phyloP scores from a whole-genome alignment of 2,329 filamentous ascomycete species.

The Sphaceloma murrayae region DNA sequence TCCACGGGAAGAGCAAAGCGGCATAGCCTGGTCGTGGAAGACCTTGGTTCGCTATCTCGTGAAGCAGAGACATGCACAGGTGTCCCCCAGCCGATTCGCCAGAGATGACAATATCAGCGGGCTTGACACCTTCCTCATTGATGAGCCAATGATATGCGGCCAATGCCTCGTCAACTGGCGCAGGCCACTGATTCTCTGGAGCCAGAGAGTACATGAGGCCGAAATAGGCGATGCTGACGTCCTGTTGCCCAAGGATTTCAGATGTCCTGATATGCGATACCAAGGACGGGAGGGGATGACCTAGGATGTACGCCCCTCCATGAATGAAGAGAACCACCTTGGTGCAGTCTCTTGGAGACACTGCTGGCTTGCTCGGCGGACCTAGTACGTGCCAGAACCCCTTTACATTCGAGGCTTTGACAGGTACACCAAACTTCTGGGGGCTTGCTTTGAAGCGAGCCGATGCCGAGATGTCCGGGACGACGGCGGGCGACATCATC shows the following conservation, averaged over 20 bases:
- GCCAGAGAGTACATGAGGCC: constrained; percentile 16
- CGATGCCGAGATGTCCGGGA: not conserved
- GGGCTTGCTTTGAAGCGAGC: not conserved
- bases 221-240: constrained; percentile 13
- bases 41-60: not conserved
- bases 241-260: constrained; percentile 1
- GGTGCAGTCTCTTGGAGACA: not conserved
- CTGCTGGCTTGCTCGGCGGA: not conserved
- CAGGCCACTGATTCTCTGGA: constrained; percentile 14
- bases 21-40: constrained; percentile 5
- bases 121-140: constrained; percentile 2
- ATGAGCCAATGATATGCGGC: constrained; percentile 15
- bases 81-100: constrained; percentile 15
- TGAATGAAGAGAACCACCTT: constrained; percentile 17
- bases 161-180: constrained; percentile 11
- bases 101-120: not conserved
- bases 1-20: constrained; percentile 12
- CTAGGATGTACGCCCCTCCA: constrained; percentile 16
- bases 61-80: not conserved
- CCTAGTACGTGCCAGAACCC: constrained; percentile 11
- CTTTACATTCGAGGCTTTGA: not conserved
- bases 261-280: constrained; percentile 11
- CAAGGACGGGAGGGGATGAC: not conserved
- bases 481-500: not conserved
- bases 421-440: not conserved